Conservation (phyloP, 2,329 filamentous ascomycete genomes). For the Stachybotrys chlorohalonatus region DNA sequence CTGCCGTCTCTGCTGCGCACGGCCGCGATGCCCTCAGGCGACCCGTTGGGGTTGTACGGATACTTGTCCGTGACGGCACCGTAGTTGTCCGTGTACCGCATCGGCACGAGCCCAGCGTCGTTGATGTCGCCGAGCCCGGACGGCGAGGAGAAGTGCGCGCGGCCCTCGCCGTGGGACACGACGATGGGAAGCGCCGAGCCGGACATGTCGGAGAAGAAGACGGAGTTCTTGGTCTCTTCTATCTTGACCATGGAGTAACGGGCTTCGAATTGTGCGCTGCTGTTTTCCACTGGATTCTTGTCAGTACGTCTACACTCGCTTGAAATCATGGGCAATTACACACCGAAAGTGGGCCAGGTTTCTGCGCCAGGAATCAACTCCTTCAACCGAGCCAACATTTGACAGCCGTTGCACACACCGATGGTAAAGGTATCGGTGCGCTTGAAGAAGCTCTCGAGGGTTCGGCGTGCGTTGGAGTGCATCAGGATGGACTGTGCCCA, state of each 20-base stretch:
- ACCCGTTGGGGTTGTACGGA: conserved; percentile 82
- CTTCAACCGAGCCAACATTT: conserved; percentile 76
- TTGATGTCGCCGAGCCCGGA: conserved; percentile 46
- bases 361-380: conserved; percentile 77
- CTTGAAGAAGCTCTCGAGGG: conserved; percentile 80
- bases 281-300: conserved; percentile 54
- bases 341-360: conserved; percentile 69
- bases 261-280: conserved; percentile 82
- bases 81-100: conserved; percentile 80
- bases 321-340: neutral
- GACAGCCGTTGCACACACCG: conserved; percentile 95
- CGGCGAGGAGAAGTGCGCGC: conserved; percentile 58
- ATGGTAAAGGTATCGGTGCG: conserved; percentile 84
- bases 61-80: conserved; percentile 69
- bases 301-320: neutral
- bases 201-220: conserved; percentile 86
- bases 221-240: conserved; percentile 53
- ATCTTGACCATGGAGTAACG: conserved; percentile 77
- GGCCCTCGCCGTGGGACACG: conserved; percentile 85
- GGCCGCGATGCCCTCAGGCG: conserved; percentile 70
- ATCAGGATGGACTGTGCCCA: conserved; percentile 93
- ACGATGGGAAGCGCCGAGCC: conserved; percentile 76
- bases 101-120: conserved; percentile 59
- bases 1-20: conserved; percentile 69
- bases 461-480: conserved; percentile 64